Evolutionary conservation across 257 asterid species (phyloP).

Genomic region (Penstemon eatonii): DNA sequence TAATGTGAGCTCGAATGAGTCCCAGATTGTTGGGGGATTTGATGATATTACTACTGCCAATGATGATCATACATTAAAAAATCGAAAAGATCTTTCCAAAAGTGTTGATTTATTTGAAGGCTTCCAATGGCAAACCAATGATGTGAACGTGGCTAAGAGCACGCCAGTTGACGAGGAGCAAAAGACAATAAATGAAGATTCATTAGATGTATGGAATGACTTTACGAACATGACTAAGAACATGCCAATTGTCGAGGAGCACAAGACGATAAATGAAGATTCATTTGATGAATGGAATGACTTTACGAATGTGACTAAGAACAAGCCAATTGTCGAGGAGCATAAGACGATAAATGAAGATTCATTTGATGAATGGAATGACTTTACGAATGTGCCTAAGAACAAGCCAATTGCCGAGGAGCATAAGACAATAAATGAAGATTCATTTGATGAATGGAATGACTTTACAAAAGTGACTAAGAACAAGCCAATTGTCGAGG

Average conservation of each 20-base stretch:
- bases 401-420: too few relatives aligned
- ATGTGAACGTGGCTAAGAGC: constrained; percentile 31
- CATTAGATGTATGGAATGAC: constrained; percentile 30
- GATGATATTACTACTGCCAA: constrained; percentile 36
- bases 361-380: constrained; percentile 31
- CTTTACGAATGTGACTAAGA: constrained; percentile 30
- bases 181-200: constrained; percentile 34
- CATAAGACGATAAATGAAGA: constrained; percentile 35
- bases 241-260: too few relatives aligned
- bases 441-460: too few relatives aligned
- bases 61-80: constrained; percentile 27
- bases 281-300: too few relatives aligned
- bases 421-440: too few relatives aligned
- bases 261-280: too few relatives aligned
- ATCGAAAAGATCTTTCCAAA: constrained; percentile 33
- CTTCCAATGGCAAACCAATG: constrained; percentile 39
- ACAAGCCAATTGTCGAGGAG: constrained; percentile 29
- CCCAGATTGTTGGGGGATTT: constrained; percentile 35
- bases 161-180: constrained; percentile 31
- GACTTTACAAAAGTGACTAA: too few relatives aligned
- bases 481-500: too few relatives aligned
- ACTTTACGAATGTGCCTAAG: too few relatives aligned
- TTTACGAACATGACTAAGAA: too few relatives aligned
- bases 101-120: constrained; percentile 54
- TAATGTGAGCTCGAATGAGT: constrained; percentile 37